These are phyloP conservation scores for Dictyostelium purpureum DNA, from an alignment of 78 protist genomes.

Conservation along the genomic window DNA sequence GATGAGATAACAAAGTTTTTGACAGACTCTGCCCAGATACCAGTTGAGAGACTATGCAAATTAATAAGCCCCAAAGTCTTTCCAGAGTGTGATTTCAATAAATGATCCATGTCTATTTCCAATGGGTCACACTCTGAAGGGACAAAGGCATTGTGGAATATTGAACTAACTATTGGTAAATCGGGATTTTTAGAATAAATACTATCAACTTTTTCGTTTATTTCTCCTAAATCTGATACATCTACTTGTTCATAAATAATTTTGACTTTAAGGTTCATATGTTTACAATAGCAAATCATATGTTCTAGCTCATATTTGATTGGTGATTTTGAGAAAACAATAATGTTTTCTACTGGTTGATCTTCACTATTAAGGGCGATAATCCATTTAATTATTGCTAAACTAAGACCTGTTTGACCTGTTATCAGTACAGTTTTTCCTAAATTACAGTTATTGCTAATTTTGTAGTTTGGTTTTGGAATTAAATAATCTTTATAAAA, in stretches of 20 bases:
- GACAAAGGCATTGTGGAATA: conserved; percentile 54
- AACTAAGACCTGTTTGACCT: conserved; percentile 49
- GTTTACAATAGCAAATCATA: not conserved
- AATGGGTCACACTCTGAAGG: not conserved
- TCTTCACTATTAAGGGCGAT: not conserved
- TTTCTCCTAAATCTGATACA: not conserved
- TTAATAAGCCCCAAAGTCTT: conserved; percentile 70
- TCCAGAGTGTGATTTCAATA: not conserved
- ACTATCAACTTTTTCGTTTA: not conserved
- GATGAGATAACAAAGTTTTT: conserved; percentile 55
- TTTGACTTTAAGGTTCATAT: not conserved
- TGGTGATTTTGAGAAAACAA: conserved; percentile 15
- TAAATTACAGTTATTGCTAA: not conserved
- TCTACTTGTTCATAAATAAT: not conserved
- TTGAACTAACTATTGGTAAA: conserved; percentile 12
- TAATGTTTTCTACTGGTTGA: not conserved
- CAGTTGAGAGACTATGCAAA: conserved; percentile 32
- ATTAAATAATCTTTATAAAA: not conserved
- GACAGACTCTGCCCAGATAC: not conserved
- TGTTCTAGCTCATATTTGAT: conserved; percentile 37
- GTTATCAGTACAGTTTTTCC: conserved; percentile 4
- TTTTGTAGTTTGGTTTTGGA: not conserved
- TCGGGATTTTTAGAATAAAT: not conserved
- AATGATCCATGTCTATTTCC: not conserved
- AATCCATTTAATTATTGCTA: conserved; percentile 28